Percentiles rank a stretch among this genome's conserved stretches.
These are phyloP conservation scores for Chaetomidium leptoderma DNA, from an alignment of 495 filamentous ascomycete genomes.

Conservation along the genomic window DNA sequence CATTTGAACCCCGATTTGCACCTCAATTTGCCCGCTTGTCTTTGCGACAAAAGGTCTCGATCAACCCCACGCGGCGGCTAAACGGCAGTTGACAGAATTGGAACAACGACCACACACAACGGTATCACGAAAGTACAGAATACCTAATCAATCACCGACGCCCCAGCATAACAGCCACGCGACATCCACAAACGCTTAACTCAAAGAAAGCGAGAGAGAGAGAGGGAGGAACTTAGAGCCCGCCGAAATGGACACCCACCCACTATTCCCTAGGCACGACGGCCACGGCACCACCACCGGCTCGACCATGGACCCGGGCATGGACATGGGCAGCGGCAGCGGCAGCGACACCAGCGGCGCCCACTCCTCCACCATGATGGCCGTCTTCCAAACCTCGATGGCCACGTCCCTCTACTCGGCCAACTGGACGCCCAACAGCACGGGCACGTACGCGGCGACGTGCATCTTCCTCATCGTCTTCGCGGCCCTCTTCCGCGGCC, in stretches of 20 bases:
- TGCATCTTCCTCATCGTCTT: constrained; percentile 83
- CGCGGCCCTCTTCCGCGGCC: constrained; percentile 59
- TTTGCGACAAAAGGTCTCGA: not conserved
- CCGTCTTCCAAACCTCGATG: constrained; percentile 61
- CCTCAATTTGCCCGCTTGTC: not conserved
- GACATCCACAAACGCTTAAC: not conserved
- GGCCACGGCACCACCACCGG: constrained; percentile 1
- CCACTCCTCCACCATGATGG: constrained; percentile 41
- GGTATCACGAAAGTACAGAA: not conserved
- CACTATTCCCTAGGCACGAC: constrained; percentile 11
- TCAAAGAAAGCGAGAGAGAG: not conserved
- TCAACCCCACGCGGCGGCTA: constrained; percentile 12
- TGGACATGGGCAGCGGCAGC: constrained; percentile 19
- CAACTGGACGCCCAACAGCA: constrained; percentile 64
- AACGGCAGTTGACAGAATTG: constrained; percentile 3
- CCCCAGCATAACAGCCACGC: not conserved
- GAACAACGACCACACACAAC: not conserved
- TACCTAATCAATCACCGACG: not conserved
- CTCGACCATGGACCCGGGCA: not conserved
- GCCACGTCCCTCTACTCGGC: constrained; percentile 69
- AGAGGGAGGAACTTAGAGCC: not conserved
- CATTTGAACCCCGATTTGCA: not conserved
- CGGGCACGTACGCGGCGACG: constrained; percentile 71
- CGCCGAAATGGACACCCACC: constrained; percentile 3
- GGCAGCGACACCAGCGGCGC: constrained; percentile 17